phyloP scores from a whole-genome alignment of 192 early-diverging fungal genomes.

The Linnemannia hyalina region DNA sequence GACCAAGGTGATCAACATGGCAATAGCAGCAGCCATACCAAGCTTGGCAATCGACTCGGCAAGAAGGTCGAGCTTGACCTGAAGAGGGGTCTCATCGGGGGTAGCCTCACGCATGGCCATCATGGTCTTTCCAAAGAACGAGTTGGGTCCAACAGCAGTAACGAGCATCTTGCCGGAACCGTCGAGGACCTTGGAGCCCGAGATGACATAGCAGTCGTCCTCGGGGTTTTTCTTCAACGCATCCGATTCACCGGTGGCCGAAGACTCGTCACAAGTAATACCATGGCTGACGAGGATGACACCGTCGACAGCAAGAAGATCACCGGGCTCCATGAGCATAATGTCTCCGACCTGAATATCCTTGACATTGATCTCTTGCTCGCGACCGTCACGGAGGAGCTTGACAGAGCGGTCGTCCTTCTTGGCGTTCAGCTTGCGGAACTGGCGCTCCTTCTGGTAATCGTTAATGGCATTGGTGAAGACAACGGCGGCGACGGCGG shows the following conservation, averaged over 20 bases:
- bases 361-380: conserved; percentile 79
- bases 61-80: conserved; percentile 89
- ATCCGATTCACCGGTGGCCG: conserved; percentile 93
- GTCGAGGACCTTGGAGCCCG: conserved; percentile 92
- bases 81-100: conserved; percentile 90
- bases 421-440: conserved; percentile 88
- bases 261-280: conserved; percentile 89
- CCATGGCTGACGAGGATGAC: conserved; percentile 84
- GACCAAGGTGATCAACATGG: conserved; percentile 83
- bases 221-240: conserved; percentile 80
- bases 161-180: conserved; percentile 90
- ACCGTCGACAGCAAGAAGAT: conserved; percentile 96
- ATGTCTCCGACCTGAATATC: conserved; percentile 95
- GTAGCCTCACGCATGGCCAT: conserved; percentile 83
- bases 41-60: conserved; percentile 97
- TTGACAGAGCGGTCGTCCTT: conserved; percentile 88
- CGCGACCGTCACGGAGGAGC: conserved; percentile 79
- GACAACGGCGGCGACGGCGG: conserved; percentile 89
- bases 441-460: conserved; percentile 91
- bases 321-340: conserved; percentile 87
- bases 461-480: conserved; percentile 93
- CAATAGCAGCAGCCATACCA: conserved; percentile 84
- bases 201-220: conserved; percentile 87
- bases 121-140: conserved; percentile 93
- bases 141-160: conserved; percentile 84